Conservation (phyloP, 139 green algal genomes). For the Chlamydomonas sp. region DNA sequence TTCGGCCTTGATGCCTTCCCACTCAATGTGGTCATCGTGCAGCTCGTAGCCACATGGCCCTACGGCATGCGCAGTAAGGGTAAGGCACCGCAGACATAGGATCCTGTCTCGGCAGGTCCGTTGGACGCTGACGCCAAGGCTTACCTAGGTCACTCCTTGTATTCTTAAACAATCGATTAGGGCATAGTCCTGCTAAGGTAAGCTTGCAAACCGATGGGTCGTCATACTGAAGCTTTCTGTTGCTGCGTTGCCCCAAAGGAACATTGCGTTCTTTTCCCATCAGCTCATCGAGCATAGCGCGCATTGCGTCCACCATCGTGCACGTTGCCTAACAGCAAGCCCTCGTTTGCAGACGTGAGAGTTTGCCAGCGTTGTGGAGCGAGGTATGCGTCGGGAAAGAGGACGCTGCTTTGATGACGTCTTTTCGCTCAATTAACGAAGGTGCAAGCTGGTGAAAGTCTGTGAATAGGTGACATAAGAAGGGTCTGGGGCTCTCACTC, state of each 20-base stretch:
- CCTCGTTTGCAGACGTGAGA: background rate
- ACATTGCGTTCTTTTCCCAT: constrained; percentile 84
- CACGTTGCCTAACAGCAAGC: background rate
- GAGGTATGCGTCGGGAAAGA: no score
- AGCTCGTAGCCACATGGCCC: constrained; percentile 77
- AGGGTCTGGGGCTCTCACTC: no score
- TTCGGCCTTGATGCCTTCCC: constrained; percentile 61
- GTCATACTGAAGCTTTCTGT: constrained; percentile 55
- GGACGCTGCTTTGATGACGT: no score
- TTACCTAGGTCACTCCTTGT: constrained; percentile 86
- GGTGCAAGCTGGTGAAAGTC: no score
- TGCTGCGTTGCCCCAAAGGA: constrained; percentile 67
- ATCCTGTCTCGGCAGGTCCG: no score
- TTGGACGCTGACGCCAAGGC: background rate
- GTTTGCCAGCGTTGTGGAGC: no score
- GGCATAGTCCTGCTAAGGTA: constrained; percentile 80
- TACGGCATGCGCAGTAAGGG: constrained; percentile 30
- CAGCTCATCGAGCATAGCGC: constrained; percentile 83
- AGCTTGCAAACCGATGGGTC: constrained; percentile 88
- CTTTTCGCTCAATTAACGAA: no score
- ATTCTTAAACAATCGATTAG: constrained; percentile 87
- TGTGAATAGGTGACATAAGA: no score
- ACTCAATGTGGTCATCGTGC: constrained; percentile 86
- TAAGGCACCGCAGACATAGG: background rate
- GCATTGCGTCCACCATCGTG: constrained; percentile 65